These are phyloP conservation scores for Sutorius australiensis DNA, from an alignment of 768 basidiomycete genomes.

Conservation along the genomic window DNA sequence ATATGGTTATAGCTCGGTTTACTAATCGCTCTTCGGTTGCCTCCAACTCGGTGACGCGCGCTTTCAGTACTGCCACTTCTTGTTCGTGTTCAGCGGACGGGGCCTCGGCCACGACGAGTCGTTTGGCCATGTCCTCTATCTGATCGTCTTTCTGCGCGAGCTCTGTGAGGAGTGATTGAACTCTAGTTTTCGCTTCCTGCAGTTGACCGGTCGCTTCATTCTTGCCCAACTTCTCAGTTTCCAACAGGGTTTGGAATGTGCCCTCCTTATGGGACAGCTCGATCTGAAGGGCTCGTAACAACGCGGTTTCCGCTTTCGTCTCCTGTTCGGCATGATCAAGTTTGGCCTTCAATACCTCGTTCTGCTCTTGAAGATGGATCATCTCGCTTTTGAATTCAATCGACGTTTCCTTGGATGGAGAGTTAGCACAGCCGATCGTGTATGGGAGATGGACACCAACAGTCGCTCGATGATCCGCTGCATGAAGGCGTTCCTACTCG, in stretches of 20 bases:
- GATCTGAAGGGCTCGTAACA: slow-evolving; percentile 16
- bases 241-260: slow-evolving; percentile 17
- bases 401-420: slow-evolving; percentile 13
- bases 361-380: slow-evolving; percentile 21
- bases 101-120: slow-evolving; percentile 21
- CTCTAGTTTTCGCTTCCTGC: slow-evolving; percentile 17
- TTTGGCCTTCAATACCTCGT: slow-evolving; percentile 13
- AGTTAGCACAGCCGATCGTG: not conserved
- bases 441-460: slow-evolving; percentile 11
- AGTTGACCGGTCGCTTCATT: slow-evolving; percentile 18
- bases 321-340: slow-evolving; percentile 12
- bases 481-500: slow-evolving; percentile 23
- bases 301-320: slow-evolving; percentile 7
- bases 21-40: slow-evolving; percentile 27
- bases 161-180: slow-evolving; percentile 21
- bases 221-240: slow-evolving; percentile 21
- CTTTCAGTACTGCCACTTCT: slow-evolving; percentile 22
- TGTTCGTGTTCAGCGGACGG: slow-evolving; percentile 25
- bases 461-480: slow-evolving; percentile 11
- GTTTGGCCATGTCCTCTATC: slow-evolving; percentile 20
- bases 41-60: slow-evolving; percentile 27
- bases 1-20: slow-evolving; percentile 26
- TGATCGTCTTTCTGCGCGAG: slow-evolving; percentile 19
- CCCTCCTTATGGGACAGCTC: slow-evolving; percentile 29
- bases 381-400: slow-evolving; percentile 16